Conservation (phyloP, 345 rosid genomes). For the Arabidopsis arenosa region DNA sequence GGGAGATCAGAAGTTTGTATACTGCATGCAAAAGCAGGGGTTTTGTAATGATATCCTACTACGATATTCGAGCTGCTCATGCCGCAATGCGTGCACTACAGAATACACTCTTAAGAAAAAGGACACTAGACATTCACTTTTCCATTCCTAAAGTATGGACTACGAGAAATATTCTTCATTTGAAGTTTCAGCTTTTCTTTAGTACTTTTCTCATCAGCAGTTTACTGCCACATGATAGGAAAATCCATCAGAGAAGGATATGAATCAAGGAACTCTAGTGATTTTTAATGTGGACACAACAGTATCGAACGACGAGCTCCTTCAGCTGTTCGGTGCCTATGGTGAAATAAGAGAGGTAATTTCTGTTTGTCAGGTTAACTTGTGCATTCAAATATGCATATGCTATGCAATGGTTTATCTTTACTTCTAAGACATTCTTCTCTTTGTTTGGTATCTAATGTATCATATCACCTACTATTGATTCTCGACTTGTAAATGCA, state of each 20-base stretch:
- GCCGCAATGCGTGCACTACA: slow-evolving; percentile 92
- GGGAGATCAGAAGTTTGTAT: slow-evolving; percentile 88
- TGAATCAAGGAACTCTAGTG: slow-evolving; percentile 95
- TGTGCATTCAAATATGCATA: slow-evolving; percentile 7
- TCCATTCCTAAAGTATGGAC: slow-evolving; percentile 94
- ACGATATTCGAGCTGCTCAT: slow-evolving; percentile 90
- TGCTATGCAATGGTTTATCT: slow-evolving; percentile 5
- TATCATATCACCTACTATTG: slow-evolving; percentile 3
- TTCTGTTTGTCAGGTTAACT: background rate
- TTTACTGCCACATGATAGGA: slow-evolving; percentile 57
- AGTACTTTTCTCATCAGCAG: slow-evolving; percentile 11
- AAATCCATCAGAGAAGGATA: slow-evolving; percentile 93
- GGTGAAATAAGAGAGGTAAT: slow-evolving; percentile 97
- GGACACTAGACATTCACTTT: slow-evolving; percentile 93
- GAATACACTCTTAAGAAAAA: slow-evolving; percentile 85
- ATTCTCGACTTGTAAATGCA: slow-evolving; percentile 45
- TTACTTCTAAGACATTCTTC: background rate
- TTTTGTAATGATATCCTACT: slow-evolving; percentile 95
- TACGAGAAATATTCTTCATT: background rate
- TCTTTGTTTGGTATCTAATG: background rate
- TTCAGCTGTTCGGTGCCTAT: slow-evolving; percentile 73
- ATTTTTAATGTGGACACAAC: slow-evolving; percentile 90
- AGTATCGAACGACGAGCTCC: slow-evolving; percentile 86
- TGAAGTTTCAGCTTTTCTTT: slow-evolving; percentile 3
- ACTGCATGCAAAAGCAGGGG: slow-evolving; percentile 98